These are phyloP conservation scores for Apiospora phragmitis DNA, from an alignment of 2,329 filamentous ascomycete genomes.

Conservation along the genomic window DNA sequence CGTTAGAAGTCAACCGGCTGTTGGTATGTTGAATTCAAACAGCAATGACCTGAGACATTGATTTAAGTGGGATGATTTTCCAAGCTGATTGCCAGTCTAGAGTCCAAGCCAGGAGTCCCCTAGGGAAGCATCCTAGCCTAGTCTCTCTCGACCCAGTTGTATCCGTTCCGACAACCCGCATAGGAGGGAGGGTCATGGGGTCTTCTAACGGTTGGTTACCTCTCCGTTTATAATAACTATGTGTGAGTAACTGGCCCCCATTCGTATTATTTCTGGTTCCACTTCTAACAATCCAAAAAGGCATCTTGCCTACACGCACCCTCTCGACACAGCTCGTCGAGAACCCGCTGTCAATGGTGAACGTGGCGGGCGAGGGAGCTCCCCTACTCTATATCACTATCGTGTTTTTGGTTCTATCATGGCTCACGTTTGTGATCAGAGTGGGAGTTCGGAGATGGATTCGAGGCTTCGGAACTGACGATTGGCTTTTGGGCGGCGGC, in stretches of 20 bases:
- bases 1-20: too few relatives aligned
- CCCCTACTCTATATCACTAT: slow-evolving; percentile 26
- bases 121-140: neutral
- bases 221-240: neutral
- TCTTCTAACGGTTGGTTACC: neutral
- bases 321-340: neutral
- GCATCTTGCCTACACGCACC: neutral
- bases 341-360: slow-evolving; percentile 21
- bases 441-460: slow-evolving; percentile 25
- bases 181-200: neutral
- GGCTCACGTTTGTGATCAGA: slow-evolving; percentile 24
- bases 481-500: slow-evolving; percentile 26
- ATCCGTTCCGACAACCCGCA: neutral
- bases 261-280: neutral
- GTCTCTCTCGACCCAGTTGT: neutral
- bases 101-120: neutral
- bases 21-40: neutral
- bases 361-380: slow-evolving; percentile 26
- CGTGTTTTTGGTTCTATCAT: slow-evolving; percentile 23
- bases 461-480: slow-evolving; percentile 27
- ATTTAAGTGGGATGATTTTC: neutral
- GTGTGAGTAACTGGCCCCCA: neutral
- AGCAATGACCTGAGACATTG: neutral
- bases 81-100: neutral
- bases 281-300: neutral